A percentile compares a stretch with the other conserved stretches of the same genome.
Conservation (phyloP, 768 basidiomycete species). For the Tephrocybe sp. region DNA sequence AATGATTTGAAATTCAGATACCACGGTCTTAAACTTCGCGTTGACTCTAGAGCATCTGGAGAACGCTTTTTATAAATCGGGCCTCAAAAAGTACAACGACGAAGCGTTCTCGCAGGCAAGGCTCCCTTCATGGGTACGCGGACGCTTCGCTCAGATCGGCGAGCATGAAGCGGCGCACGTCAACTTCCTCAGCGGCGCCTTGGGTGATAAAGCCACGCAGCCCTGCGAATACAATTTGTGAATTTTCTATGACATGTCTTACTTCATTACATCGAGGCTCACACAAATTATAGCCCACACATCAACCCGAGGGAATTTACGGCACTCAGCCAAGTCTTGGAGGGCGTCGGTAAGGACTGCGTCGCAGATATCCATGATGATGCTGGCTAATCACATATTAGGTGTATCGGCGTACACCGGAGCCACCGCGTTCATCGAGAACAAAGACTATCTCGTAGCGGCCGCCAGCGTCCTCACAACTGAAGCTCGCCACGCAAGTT, state of each 20-base stretch:
- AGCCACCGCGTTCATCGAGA: slow-evolving; percentile 46
- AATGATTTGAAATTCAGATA: slow-evolving; percentile 10
- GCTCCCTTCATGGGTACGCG: slow-evolving; percentile 44
- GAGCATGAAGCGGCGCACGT: slow-evolving; percentile 57
- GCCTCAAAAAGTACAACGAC: slow-evolving; percentile 41
- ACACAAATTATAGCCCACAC: slow-evolving; percentile 38
- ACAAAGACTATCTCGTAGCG: slow-evolving; percentile 47
- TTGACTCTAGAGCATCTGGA: slow-evolving; percentile 24
- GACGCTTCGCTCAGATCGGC: slow-evolving; percentile 48
- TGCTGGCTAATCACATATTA: background rate
- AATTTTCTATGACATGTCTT: slow-evolving; percentile 12
- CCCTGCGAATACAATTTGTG: slow-evolving; percentile 64
- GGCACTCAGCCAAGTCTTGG: slow-evolving; percentile 51
- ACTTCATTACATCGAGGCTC: background rate
- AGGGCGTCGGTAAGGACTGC: slow-evolving; percentile 44
- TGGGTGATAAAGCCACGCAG: slow-evolving; percentile 50
- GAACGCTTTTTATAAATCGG: slow-evolving; percentile 41
- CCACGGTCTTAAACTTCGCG: slow-evolving; percentile 37
- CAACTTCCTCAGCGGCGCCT: slow-evolving; percentile 28
- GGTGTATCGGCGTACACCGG: slow-evolving; percentile 55
- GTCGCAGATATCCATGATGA: background rate
- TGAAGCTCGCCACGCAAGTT: slow-evolving; percentile 60
- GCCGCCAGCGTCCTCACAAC: slow-evolving; percentile 58
- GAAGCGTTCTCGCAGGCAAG: slow-evolving; percentile 47
- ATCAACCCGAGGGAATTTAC: slow-evolving; percentile 49